Evolutionary conservation across 768 basidiomycete species (phyloP).

Genomic region (Suillus subalutaceus): DNA sequence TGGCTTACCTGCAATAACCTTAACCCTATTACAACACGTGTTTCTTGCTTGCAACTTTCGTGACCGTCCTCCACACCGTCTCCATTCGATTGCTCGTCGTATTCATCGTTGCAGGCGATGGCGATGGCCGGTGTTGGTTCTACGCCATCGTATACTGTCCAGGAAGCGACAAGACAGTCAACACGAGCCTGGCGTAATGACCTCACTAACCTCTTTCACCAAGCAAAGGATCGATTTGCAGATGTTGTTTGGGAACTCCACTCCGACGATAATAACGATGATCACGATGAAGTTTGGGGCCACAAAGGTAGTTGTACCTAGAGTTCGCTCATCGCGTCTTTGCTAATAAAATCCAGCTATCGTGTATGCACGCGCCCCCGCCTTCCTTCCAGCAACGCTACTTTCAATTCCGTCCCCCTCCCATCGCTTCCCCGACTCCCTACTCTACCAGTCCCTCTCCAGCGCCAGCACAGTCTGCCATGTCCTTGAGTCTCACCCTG

Average conservation of each 20-base stretch:
- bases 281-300: slow-evolving; percentile 74
- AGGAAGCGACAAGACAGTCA: slow-evolving; percentile 66
- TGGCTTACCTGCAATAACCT: slow-evolving; percentile 3
- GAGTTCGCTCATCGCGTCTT: slow-evolving; percentile 8
- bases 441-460: slow-evolving; percentile 52
- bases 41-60: slow-evolving; percentile 10
- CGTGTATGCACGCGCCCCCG: slow-evolving; percentile 91
- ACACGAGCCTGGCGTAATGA: slow-evolving; percentile 81
- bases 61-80: not conserved
- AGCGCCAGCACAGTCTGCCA: slow-evolving; percentile 58
- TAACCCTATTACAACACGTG: slow-evolving; percentile 13
- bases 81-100: not conserved
- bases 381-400: slow-evolving; percentile 90
- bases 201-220: slow-evolving; percentile 72
- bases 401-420: slow-evolving; percentile 74
- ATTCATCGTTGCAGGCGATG: slow-evolving; percentile 9
- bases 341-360: slow-evolving; percentile 57
- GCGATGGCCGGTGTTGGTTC: slow-evolving; percentile 5
- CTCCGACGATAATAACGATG: slow-evolving; percentile 53
- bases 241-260: slow-evolving; percentile 94
- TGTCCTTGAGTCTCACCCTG: slow-evolving; percentile 56
- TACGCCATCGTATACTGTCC: slow-evolving; percentile 53
- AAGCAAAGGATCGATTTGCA: slow-evolving; percentile 91
- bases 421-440: slow-evolving; percentile 51
- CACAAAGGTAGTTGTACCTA: slow-evolving; percentile 77